phyloP scores from a whole-genome alignment of 1,139 yeast genomes.

The Yamadazyma siamensis region DNA sequence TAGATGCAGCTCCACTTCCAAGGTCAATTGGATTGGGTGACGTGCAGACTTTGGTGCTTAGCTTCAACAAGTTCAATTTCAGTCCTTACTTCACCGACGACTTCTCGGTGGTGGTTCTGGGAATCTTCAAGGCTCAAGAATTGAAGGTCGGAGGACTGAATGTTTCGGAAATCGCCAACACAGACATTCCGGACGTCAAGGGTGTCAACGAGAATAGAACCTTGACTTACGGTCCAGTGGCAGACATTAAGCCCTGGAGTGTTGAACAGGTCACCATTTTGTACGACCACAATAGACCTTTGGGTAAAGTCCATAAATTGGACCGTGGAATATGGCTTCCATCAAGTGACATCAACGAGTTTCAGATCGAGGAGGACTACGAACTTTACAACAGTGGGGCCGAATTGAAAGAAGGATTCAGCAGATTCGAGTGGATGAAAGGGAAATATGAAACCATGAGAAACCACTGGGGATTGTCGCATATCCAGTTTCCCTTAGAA shows the following conservation, averaged over 20 bases:
- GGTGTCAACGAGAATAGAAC: slow-evolving; percentile 36
- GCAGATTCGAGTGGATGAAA: slow-evolving; percentile 73
- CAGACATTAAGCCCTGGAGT: slow-evolving; percentile 43
- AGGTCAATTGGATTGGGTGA: slow-evolving; percentile 56
- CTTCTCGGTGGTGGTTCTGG: slow-evolving; percentile 49
- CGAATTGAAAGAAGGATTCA: slow-evolving; percentile 61
- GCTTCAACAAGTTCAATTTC: slow-evolving; percentile 54
- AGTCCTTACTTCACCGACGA: slow-evolving; percentile 61
- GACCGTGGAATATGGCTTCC: slow-evolving; percentile 76
- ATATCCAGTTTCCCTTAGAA: slow-evolving; percentile 53
- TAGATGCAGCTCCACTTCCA: slow-evolving; percentile 60
- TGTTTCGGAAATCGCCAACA: slow-evolving; percentile 13
- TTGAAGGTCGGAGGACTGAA: slow-evolving; percentile 26
- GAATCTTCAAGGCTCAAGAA: slow-evolving; percentile 48
- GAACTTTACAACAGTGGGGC: slow-evolving; percentile 80
- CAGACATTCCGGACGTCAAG: slow-evolving; percentile 23
- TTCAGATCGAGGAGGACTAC: slow-evolving; percentile 76
- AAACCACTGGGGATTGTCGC: slow-evolving; percentile 49
- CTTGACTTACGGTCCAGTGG: slow-evolving; percentile 56
- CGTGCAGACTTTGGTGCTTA: slow-evolving; percentile 56
- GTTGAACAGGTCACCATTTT: slow-evolving; percentile 50
- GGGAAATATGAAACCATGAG: slow-evolving; percentile 42
- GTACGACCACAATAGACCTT: slow-evolving; percentile 66
- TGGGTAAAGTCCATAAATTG: slow-evolving; percentile 56
- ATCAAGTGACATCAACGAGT: slow-evolving; percentile 35